Evolutionary conservation across 1,139 yeast genomes (phyloP), one percentile per base, ranked within the genome.

Genomic region (Groenewaldozyma auringiensis): DNA sequence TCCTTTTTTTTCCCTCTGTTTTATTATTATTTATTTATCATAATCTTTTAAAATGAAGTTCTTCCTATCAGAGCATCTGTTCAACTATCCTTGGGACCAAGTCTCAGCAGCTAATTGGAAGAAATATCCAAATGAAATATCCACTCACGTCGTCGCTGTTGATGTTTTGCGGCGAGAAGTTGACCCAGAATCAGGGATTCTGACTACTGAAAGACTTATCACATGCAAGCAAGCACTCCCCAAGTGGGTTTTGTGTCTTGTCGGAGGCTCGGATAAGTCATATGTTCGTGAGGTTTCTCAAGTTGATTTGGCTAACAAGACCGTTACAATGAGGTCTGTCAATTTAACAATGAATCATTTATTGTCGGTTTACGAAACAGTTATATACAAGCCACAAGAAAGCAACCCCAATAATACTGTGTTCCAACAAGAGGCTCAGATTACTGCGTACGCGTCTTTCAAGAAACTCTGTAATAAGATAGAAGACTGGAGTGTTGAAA

Each of bases 61-160:
- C 47, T 88, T 86, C 60, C 78, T 78, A 44, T 75, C 85, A 37
- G 64, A 71, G 20, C 92, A 84, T 62, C 69, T 67, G 33, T 89
- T 87, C 64, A 70, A 78, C 50, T 89, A 89, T 59, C 78, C 94
- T 0, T 89, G 97, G 96, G 95, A 84, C 36, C 88, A 86, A 59
- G 95, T 92, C 17, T 84, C 95, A 1, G 89, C 95, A 0, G 97
- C 97, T 49, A 89, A 92, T 65, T 92, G 98, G 98, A 81, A 79
- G 54, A 92, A 92, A 60, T 92, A 92, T 66, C 98, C 98, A 14
- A 92, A 92, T 53, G 95, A 88, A 59, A 72, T 83, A 51, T 82
- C 95, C 4, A 77, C 94, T 0, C 98, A 92, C 66, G 98, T 92
- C n/a, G 82, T 87, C 16, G 94, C 94, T 1, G 97, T 92, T 4